Base-by-base conservation (phyloP, 306 rosid species). In the Vigna radiata region DNA sequence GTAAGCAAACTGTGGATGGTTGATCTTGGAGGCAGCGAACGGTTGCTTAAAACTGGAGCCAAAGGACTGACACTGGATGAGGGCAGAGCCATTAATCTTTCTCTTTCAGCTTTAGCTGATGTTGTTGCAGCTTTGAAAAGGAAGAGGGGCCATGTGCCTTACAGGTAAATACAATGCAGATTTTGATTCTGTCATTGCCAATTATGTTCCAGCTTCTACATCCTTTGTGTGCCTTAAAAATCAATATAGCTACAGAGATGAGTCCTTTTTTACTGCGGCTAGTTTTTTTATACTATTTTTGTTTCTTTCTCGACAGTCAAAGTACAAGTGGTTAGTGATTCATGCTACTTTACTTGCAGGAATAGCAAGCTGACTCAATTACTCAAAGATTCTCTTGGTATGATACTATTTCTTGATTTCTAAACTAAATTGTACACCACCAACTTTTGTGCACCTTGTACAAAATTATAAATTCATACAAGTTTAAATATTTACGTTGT, bases 331-430 rank as follows among this genome's bases (percentile, higher is more conserved):
- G 68, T 86, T 55, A 36, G 59, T 66, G 49, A 39, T 63, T 72
- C 11, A 48, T 53, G 46, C 72, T 66, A 72, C 73, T 68, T 81
- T 82, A 63, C 70, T 83, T 87, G 90, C 98, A 94, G 97, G 86
- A 94, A 94, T 87, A 94, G 97, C 83, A 94, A 92, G 94, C 96
- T 94, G 68, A 94, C 98, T 70, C 96, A 94, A 83, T 87, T 94
- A 62, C 93, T 92, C 75, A 92, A 90, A 81, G 98, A 94, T 88
- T 94, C 98, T 52, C 81, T 92, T 36, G 98, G 98, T 94, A 89
- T 76, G 60, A n/a, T 39, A 66, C 77, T 19, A 8, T 52, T 69
- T 36, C 55, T 83, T 2, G 13, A 41, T 41, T 41, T 86, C 67
- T 75, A 61, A 41, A 41, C 46, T 55, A 62, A 17, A 77, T 58